A percentile compares a stretch with the other conserved stretches of the same genome.
These are phyloP conservation scores for Plenodomus biglobosus DNA, from an alignment of 2,329 filamentous ascomycete species.

Conservation along the genomic window DNA sequence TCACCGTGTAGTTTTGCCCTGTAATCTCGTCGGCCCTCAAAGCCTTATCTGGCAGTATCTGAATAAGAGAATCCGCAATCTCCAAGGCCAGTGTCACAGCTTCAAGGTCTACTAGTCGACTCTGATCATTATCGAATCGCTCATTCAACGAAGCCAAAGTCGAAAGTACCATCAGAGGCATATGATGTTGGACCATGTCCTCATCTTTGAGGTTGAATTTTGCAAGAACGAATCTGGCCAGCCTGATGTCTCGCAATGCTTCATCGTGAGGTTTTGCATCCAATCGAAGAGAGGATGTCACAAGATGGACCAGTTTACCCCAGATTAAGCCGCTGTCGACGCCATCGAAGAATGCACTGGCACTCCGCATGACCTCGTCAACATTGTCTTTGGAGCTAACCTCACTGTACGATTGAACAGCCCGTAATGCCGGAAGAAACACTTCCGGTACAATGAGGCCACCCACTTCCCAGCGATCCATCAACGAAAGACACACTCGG, in stretches of 20 bases:
- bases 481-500: slow-evolving; percentile 87
- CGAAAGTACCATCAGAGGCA: slow-evolving; percentile 73
- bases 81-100: slow-evolving; percentile 35
- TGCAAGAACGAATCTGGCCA: slow-evolving; percentile 78
- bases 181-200: slow-evolving; percentile 88
- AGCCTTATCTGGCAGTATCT: slow-evolving; percentile 42
- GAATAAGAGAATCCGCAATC: slow-evolving; percentile 42
- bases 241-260: slow-evolving; percentile 62
- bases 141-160: slow-evolving; percentile 54
- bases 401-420: slow-evolving; percentile 72
- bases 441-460: slow-evolving; percentile 84
- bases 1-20: slow-evolving; percentile 8
- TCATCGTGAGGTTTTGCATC: slow-evolving; percentile 55
- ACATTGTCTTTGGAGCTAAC: slow-evolving; percentile 70
- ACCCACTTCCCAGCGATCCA: slow-evolving; percentile 98
- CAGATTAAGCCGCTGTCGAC: slow-evolving; percentile 95
- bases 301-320: slow-evolving; percentile 71
- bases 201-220: slow-evolving; percentile 95
- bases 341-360: slow-evolving; percentile 94
- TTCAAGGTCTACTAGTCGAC: slow-evolving; percentile 13
- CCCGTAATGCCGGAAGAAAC: slow-evolving; percentile 82
- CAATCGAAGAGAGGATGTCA: slow-evolving; percentile 54
- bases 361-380: slow-evolving; percentile 85
- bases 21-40: slow-evolving; percentile 17
- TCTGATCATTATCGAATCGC: slow-evolving; percentile 22